phyloP scores from a whole-genome alignment of 345 rosid species.

The Eucalyptus sp. region DNA sequence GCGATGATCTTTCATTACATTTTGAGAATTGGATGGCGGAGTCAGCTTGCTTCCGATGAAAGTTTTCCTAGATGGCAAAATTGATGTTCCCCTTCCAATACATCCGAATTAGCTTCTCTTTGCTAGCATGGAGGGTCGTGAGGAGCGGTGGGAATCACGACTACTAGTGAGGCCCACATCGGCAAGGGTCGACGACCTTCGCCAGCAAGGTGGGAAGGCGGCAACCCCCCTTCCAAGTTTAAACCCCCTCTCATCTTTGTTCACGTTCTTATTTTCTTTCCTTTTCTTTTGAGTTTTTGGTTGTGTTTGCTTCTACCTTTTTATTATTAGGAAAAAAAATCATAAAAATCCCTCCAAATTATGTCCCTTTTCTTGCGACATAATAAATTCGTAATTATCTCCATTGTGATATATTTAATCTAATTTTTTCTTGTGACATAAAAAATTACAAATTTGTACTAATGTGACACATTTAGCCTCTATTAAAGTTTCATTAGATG shows the following conservation, averaged over 20 bases:
- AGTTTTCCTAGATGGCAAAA: neutral
- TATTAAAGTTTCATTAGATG: fast-evolving
- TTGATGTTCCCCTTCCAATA: neutral
- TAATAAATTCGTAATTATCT: too few relatives aligned
- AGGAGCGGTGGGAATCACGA: fast-evolving
- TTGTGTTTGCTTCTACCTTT: neutral
- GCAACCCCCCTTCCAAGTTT: neutral
- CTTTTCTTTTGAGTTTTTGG: neutral
- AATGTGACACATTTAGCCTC: too few relatives aligned
- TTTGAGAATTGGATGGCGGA: neutral
- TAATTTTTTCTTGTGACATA: too few relatives aligned
- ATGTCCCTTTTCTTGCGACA: too few relatives aligned
- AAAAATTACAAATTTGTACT: too few relatives aligned
- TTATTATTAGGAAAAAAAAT: too few relatives aligned
- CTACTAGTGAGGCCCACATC: neutral
- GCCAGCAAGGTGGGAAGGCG: fast-evolving
- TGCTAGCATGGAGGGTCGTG: fast-evolving
- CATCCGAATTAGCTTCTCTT: neutral
- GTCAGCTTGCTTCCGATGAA: fast-evolving
- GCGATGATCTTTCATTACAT: neutral
- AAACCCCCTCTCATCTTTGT: neutral
- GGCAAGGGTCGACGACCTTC: fast-evolving
- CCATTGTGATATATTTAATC: too few relatives aligned
- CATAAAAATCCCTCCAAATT: too few relatives aligned
- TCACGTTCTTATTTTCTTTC: neutral